Percentiles rank a stretch among this genome's conserved stretches.
Evolutionary conservation across 225 moss, liverwort and hornwort species (phyloP).

Genomic region (Lunularia cruciata): DNA sequence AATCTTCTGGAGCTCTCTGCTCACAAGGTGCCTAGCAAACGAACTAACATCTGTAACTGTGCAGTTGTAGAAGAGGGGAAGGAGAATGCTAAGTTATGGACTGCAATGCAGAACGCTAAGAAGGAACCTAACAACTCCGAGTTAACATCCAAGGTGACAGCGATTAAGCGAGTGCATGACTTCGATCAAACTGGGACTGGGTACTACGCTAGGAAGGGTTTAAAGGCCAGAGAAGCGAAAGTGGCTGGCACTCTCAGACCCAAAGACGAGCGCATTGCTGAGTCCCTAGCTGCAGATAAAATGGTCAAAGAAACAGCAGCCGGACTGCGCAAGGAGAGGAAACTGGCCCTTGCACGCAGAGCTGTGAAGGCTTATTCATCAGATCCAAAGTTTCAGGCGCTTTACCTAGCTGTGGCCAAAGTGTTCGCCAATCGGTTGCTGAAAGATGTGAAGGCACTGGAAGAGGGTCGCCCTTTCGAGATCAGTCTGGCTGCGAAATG

Average conservation of each 20-base stretch:
- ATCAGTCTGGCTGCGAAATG: constrained; percentile 80
- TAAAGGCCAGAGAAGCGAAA: constrained; percentile 58
- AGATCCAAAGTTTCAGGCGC: constrained; percentile 46
- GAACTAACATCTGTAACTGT: constrained; percentile 2
- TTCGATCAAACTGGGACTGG: constrained; percentile 26
- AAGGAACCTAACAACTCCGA: constrained; percentile 6
- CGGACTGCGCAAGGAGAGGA: constrained; percentile 49
- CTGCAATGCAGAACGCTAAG: not conserved
- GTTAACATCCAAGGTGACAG: not conserved
- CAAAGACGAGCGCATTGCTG: constrained; percentile 65
- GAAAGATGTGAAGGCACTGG: constrained; percentile 54
- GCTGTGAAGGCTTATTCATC: constrained; percentile 40
- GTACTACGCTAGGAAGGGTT: constrained; percentile 73
- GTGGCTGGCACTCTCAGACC: constrained; percentile 54
- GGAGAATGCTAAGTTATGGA: constrained; percentile 18
- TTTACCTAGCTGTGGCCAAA: constrained; percentile 60
- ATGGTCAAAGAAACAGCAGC: constrained; percentile 46
- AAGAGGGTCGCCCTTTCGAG: constrained; percentile 45
- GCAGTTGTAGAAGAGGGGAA: constrained; percentile 17
- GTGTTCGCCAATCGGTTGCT: constrained; percentile 59
- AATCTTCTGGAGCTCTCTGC: too few relatives aligned
- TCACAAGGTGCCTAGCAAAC: too few relatives aligned
- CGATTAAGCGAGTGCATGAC: not conserved
- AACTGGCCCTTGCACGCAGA: constrained; percentile 41
- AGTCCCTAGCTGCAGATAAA: constrained; percentile 55